Percentiles rank a stretch among this genome's conserved stretches.
Conservation (phyloP, 73 alveolate genomes). For the Paramecium sonneborni region DNA sequence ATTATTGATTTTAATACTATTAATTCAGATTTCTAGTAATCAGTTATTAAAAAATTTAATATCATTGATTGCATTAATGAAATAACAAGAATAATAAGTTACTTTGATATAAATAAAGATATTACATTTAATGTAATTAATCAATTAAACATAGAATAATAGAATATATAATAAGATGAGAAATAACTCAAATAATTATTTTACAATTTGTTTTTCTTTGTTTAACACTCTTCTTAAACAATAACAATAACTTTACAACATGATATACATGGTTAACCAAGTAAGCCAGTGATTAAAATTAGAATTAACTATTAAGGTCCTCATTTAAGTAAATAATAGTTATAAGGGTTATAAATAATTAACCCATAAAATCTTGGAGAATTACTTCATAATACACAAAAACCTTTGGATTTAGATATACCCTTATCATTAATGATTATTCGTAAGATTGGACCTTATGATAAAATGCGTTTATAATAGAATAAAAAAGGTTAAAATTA, state of each 20-base stretch:
- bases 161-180: conserved; percentile 1
- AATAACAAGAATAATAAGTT: neutral
- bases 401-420: neutral
- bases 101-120: neutral
- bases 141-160: neutral
- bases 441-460: neutral
- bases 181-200: neutral
- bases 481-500: neutral
- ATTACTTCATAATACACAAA: neutral
- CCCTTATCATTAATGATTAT: neutral
- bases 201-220: neutral
- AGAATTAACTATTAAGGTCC: neutral
- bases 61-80: neutral
- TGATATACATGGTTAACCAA: neutral
- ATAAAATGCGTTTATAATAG: neutral
- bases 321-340: neutral
- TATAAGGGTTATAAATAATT: neutral
- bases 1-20: neutral
- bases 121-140: neutral
- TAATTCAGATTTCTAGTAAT: neutral
- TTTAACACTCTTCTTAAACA: neutral
- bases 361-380: conserved; percentile 10
- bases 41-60: neutral
- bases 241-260: neutral
- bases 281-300: neutral